Evolutionary conservation across 2,329 filamentous ascomycete species (phyloP), one percentile per base, ranked within the genome.

Genomic region (Pseudocercospora eumusae): DNA sequence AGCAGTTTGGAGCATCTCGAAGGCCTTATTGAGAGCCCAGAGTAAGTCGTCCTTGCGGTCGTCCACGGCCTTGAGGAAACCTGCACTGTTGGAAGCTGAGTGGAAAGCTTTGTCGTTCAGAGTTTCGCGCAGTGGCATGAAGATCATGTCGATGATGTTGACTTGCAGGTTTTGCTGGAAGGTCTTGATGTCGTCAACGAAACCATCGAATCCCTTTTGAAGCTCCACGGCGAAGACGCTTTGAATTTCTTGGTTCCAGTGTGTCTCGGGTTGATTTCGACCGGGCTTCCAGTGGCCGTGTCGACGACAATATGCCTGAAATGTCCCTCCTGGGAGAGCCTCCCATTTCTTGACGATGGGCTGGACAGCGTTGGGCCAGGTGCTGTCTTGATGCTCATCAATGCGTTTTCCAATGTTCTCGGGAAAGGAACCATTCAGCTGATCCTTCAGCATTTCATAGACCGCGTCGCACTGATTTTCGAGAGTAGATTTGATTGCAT

Each of bases 161-260:
- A 21, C 36, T 4, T 4, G 8, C 1, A 31, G 6, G 5, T 20
- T 59, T 8, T 28, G 18, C 6, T 27, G 10, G 13, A 53, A 23
- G 15, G n/a, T 23, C 21, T 27, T 49, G 25, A 50, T 28, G 15
- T 31, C 57, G 33, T 50, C 15, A 6, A 44, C 4, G n/a, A 55
- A 21, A 1, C 13, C 3, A 18, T 54, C 40, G 20, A 61, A 61
- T 7, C 42, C 47, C 13, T 49, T 10, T 4, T 25, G 18, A 1
- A 63, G 23, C 10, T 54, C 23, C 11, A 10, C 9, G 1, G 49
- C 15, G 18, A 55, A 55, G 9, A 61, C 21, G 13, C 55, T 47
- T 25, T 54, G 55, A 11, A 65, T 57, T 10, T 52, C 6, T 15
- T 20, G 8, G 49, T 58, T 63, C 63, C 63, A 65, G 2, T 55